phyloP scores from a whole-genome alignment of 192 early-diverging fungal genomes.

The Umbelopsis sp. region DNA sequence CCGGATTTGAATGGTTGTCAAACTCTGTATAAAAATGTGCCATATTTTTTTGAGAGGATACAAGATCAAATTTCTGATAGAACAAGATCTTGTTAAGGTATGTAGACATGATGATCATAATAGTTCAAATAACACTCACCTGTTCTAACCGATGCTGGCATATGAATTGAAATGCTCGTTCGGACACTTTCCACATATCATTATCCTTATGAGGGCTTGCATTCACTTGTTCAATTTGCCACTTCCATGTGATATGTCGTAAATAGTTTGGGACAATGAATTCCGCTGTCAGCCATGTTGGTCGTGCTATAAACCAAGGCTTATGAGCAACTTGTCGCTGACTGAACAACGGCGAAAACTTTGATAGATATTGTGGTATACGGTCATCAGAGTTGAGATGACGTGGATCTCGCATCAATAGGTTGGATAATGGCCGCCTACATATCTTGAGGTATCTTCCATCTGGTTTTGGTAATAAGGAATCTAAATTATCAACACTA shows the following conservation, averaged over 20 bases:
- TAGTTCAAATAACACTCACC: neutral
- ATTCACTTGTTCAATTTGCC: conserved; percentile 48
- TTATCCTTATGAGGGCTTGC: conserved; percentile 32
- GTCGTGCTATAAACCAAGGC: conserved; percentile 33
- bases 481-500: neutral
- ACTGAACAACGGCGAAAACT: conserved; percentile 1
- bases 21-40: conserved; percentile 55
- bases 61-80: conserved; percentile 35
- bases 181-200: conserved; percentile 39
- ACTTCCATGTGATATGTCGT: conserved; percentile 48
- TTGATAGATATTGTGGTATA: conserved; percentile 7
- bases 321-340: conserved; percentile 6
- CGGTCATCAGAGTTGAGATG: conserved; percentile 25
- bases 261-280: conserved; percentile 55
- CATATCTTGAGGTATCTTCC: conserved; percentile 20
- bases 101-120: neutral
- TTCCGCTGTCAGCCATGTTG: conserved; percentile 32
- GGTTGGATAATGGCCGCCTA: conserved; percentile 40
- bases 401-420: conserved; percentile 45
- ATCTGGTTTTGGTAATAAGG: neutral
- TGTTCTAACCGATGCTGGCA: conserved; percentile 48
- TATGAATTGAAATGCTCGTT: conserved; percentile 53
- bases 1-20: neutral
- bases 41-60: conserved; percentile 35
- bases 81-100: neutral